These are phyloP conservation scores for Aquilaria agallochum DNA, from an alignment of 441 rosid genomes.

Conservation along the genomic window DNA sequence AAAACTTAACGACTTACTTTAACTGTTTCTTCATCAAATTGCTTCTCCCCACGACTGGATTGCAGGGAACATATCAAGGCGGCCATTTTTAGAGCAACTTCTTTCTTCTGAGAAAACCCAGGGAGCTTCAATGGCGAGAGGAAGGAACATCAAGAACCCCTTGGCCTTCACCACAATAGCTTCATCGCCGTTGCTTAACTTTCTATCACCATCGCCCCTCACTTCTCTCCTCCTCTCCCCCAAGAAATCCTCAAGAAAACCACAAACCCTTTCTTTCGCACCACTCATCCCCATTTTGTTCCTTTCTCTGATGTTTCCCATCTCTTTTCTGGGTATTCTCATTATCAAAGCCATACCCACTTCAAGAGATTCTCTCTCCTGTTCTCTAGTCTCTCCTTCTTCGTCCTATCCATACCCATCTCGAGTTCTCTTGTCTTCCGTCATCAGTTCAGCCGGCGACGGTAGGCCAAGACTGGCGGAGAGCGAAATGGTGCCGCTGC, in stretches of 20 bases:
- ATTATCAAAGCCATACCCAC: conserved; percentile 28
- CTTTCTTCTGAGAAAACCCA: background rate
- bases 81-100: conserved; percentile 2
- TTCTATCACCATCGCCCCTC: conserved; percentile 31
- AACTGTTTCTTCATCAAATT: conserved; percentile 1
- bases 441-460: conserved; percentile 13
- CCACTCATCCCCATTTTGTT: conserved; percentile 28
- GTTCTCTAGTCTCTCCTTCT: conserved; percentile 27
- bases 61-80: background rate
- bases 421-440: conserved; percentile 32
- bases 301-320: conserved; percentile 38
- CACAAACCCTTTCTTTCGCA: conserved; percentile 22
- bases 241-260: conserved; percentile 42
- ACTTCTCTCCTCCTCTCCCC: conserved; percentile 40
- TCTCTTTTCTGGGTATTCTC: conserved; percentile 46
- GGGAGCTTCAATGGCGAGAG: conserved; percentile 53
- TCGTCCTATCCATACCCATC: conserved; percentile 23
- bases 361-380: conserved; percentile 24
- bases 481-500: conserved; percentile 43
- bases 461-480: conserved; percentile 18
- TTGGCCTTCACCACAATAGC: conserved; percentile 19
- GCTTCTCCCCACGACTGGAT: background rate
- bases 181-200: conserved; percentile 40
- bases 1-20: conserved; percentile 11
- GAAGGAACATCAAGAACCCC: conserved; percentile 45